These are phyloP conservation scores for Fistulina hepatica DNA, from an alignment of 1,284 basidiomycete genomes.

Conservation along the genomic window DNA sequence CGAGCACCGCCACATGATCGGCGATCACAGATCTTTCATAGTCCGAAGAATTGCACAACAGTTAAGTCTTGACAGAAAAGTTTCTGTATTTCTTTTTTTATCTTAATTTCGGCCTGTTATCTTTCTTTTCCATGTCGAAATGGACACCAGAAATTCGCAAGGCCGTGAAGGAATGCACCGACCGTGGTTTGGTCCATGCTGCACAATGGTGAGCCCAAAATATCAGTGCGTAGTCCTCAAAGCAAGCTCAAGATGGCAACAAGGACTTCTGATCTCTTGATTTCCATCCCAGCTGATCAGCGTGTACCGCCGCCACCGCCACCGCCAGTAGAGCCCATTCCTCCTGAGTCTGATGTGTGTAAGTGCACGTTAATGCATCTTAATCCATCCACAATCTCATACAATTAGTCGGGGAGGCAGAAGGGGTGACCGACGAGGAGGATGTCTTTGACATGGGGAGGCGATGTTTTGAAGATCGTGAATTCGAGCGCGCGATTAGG, in stretches of 20 bases:
- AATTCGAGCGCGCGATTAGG: constrained; percentile 68
- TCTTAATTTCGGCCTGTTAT: too few species aligned
- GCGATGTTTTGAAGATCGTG: constrained; percentile 67
- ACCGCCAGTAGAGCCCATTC: constrained; percentile 30
- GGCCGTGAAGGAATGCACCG: too few species aligned
- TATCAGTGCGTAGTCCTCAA: too few species aligned
- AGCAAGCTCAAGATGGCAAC: too few species aligned
- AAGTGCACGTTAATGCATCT: constrained; percentile 31
- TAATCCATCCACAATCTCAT: constrained; percentile 21
- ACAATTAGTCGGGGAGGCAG: constrained; percentile 28
- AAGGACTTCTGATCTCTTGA: constrained; percentile 69
- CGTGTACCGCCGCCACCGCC: too few species aligned
- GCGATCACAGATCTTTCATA: too few species aligned
- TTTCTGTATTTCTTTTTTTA: too few species aligned
- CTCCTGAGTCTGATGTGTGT: constrained; percentile 31
- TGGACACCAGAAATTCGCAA: neutral
- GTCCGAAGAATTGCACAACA: too few species aligned
- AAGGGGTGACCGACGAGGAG: constrained; percentile 49
- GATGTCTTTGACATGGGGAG: constrained; percentile 65
- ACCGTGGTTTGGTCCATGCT: too few species aligned
- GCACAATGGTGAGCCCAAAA: too few species aligned
- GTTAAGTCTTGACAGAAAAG: too few species aligned
- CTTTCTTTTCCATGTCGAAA: constrained; percentile 2
- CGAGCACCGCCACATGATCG: too few species aligned
- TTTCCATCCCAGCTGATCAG: constrained; percentile 49